These are phyloP conservation scores for Rhodotorula babjevae DNA, from an alignment of 768 basidiomycete genomes.

Conservation along the genomic window DNA sequence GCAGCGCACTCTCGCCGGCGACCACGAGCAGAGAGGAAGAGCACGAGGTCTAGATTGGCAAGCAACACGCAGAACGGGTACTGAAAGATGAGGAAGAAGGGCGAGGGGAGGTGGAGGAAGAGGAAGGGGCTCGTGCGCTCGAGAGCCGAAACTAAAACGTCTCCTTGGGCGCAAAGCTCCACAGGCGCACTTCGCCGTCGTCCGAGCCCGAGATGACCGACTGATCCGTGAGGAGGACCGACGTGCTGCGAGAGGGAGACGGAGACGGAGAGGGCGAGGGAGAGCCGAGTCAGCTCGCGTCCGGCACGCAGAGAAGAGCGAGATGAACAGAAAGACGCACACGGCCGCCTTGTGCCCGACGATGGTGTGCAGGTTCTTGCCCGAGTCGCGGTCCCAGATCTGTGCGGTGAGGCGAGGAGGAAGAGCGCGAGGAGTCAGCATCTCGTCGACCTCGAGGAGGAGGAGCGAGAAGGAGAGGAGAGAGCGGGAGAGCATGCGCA, in stretches of 20 bases:
- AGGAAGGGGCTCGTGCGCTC: neutral
- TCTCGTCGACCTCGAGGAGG: no score
- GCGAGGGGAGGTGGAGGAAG: neutral
- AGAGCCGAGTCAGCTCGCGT: neutral
- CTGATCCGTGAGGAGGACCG: conserved; percentile 33
- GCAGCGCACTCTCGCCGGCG: no score
- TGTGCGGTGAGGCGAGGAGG: conserved; percentile 48
- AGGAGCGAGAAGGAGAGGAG: conserved; percentile 1
- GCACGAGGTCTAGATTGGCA: neutral
- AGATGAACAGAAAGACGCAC: neutral
- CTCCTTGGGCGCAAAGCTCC: conserved; percentile 28
- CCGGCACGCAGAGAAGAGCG: neutral
- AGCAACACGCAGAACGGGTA: neutral
- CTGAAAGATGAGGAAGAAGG: no score
- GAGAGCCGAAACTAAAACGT: neutral
- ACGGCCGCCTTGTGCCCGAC: conserved; percentile 93
- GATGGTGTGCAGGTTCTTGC: conserved; percentile 77
- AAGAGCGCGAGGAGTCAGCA: conserved; percentile 35
- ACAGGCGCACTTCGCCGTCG: conserved; percentile 43
- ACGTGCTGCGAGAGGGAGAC: conserved; percentile 15
- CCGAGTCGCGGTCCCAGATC: conserved; percentile 92
- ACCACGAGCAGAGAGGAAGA: no score
- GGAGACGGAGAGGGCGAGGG: no score
- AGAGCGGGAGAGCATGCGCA: conserved; percentile 47
- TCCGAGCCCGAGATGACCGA: conserved; percentile 43